Percentiles rank a stretch among this genome's conserved stretches.
phyloP scores from a whole-genome alignment of 768 basidiomycete genomes.

The Rickenella mellea region DNA sequence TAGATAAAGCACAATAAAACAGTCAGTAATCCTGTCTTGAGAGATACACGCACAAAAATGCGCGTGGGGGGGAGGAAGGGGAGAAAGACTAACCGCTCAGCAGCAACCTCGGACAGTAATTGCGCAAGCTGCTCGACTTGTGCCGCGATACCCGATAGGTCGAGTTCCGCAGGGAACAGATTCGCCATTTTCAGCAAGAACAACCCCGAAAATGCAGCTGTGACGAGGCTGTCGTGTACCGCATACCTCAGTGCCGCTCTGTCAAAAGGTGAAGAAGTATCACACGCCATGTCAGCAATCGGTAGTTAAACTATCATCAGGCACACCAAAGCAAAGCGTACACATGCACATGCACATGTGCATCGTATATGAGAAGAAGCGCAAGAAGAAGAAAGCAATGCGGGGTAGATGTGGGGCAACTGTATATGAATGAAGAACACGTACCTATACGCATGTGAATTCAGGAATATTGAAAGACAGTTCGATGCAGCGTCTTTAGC shows the following conservation, averaged over 20 bases:
- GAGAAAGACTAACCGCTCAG: slow-evolving; percentile 55
- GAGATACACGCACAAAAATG: neutral
- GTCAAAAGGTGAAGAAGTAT: slow-evolving; percentile 2
- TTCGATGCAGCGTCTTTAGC: slow-evolving; percentile 88
- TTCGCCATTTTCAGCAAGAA: slow-evolving; percentile 93
- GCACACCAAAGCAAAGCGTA: too few species aligned
- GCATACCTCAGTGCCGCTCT: slow-evolving; percentile 88
- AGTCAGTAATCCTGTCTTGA: slow-evolving; percentile 1
- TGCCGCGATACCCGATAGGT: slow-evolving; percentile 61
- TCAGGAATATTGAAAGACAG: slow-evolving; percentile 77
- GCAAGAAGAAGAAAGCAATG: neutral
- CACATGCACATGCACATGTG: too few species aligned
- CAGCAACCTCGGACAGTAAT: slow-evolving; percentile 84
- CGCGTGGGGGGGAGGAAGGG: neutral
- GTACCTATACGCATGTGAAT: slow-evolving; percentile 72
- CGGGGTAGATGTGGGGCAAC: neutral
- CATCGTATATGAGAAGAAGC: too few species aligned
- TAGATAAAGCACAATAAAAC: neutral
- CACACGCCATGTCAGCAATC: neutral
- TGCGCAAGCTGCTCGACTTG: slow-evolving; percentile 91
- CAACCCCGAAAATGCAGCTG: slow-evolving; percentile 82
- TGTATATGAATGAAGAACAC: slow-evolving; percentile 11
- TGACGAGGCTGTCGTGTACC: slow-evolving; percentile 88
- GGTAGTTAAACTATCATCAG: too few species aligned
- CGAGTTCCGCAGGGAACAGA: slow-evolving; percentile 80